Evolutionary conservation across 2,329 filamentous ascomycete species (phyloP), one percentile per base, ranked within the genome.

Genomic region (Orbilia ellipsospora): DNA sequence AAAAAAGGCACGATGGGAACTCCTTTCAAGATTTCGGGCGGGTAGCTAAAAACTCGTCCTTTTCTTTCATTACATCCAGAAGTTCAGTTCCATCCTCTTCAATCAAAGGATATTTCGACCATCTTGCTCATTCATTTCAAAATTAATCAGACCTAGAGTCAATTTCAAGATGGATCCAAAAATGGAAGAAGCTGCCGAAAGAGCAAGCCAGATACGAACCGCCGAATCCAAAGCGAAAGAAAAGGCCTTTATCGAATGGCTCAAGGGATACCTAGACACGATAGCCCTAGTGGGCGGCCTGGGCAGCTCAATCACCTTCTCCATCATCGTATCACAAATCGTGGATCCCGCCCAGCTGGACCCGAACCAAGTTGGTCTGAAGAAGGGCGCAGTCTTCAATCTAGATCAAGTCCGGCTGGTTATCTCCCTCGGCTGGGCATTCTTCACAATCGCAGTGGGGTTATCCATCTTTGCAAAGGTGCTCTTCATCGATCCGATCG

Each of bases 251-350:
- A 75, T 75, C 6, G 64, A 68, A 36, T 75, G 72, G 72, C 64
- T 75, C 4, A 68, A 68, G 20, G 64, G 72, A 23, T 75, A 75
- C 64, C 54, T 75, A 6, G 72, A 75, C 56, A 75, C 72, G 16
- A 75, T 75, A 18, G 64, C 72, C n/a, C 31, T 75, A 18, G 60
- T 75, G 18, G 64, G 59, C 13, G 72, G 72, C 13, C 59, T 75
- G 7, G 72, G 72, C 4, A 64, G 57, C 40, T 75, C 72, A 12
- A 75, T 75, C 54, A 75, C 72, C 13, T 75, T 75, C 18, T 75
- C 72, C 28, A 68, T 75, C 48, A 75, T 75, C 26, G 72, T 75
- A 13, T 57, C 57, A 8, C 57, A 75, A 59, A 69, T 75, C 36
- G 72, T 65, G 6, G 72, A 75, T 36, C 72, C 72, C 7, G 60